Percentiles rank a stretch among this genome's conserved stretches.
Evolutionary conservation across 257 asterid species (phyloP).

Genomic region (Capsicum baccatum): DNA sequence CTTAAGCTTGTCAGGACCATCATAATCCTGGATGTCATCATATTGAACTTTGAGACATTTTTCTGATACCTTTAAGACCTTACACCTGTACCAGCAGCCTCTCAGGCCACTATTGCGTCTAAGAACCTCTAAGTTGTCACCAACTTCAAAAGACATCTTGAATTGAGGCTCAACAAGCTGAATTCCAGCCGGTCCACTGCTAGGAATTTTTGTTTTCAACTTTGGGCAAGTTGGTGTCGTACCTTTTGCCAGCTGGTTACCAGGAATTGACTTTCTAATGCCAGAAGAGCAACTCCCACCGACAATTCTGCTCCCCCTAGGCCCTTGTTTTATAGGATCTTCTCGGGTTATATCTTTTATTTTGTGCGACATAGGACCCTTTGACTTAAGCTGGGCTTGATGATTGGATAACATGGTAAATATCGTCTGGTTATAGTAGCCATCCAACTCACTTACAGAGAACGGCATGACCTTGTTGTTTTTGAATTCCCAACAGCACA

Average conservation of each 20-base stretch:
- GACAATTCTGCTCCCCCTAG: too few species aligned
- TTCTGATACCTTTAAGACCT: slow-evolving; percentile 42
- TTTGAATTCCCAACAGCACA: too few species aligned
- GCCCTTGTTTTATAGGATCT: too few species aligned
- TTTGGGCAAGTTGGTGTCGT: slow-evolving; percentile 37
- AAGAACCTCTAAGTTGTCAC: slow-evolving; percentile 55
- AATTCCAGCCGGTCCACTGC: slow-evolving; percentile 19
- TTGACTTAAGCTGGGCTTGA: too few species aligned
- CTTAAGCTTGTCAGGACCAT: slow-evolving; percentile 52
- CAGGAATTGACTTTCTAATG: not conserved
- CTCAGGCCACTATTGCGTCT: slow-evolving; percentile 59
- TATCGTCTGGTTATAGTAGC: too few species aligned
- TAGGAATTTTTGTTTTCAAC: slow-evolving; percentile 37
- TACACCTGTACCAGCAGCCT: slow-evolving; percentile 76
- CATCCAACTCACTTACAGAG: too few species aligned
- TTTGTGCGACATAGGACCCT: too few species aligned
- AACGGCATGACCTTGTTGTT: too few species aligned
- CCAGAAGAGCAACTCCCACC: too few species aligned
- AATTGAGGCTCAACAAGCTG: slow-evolving; percentile 29
- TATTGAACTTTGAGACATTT: slow-evolving; percentile 52
- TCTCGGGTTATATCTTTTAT: too few species aligned
- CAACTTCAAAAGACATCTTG: slow-evolving; percentile 24
- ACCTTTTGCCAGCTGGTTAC: slow-evolving; percentile 28
- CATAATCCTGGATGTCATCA: slow-evolving; percentile 44
- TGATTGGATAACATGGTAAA: too few species aligned